phyloP scores from a whole-genome alignment of 345 rosid genomes.

The Stellera chamaejasme region DNA sequence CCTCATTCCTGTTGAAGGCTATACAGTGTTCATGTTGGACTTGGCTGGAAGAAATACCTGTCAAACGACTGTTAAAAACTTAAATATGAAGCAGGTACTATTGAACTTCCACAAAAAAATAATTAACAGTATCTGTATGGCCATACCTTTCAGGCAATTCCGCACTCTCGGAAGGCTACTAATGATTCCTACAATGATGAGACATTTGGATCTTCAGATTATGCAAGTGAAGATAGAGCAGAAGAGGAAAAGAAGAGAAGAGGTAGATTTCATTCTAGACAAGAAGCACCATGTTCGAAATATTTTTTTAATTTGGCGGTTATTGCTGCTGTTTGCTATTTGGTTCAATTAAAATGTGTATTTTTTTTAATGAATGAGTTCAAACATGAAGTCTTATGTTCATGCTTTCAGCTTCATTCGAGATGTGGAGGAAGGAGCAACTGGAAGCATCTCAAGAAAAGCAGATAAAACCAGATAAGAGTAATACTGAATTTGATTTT shows the following conservation, averaged over 20 bases:
- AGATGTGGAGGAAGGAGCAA: conserved; percentile 93
- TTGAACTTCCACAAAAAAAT: not conserved
- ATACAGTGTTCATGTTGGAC: not conserved
- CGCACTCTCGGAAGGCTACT: conserved; percentile 56
- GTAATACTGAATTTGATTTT: conserved; percentile 57
- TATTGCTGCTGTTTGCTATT: conserved; percentile 12
- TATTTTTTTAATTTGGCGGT: conserved; percentile 1
- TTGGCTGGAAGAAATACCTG: too few relatives aligned
- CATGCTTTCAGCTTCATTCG: conserved; percentile 68
- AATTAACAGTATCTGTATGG: conserved; percentile 2
- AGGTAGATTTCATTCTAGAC: conserved; percentile 36
- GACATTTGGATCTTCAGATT: conserved; percentile 89
- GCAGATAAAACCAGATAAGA: conserved; percentile 51
- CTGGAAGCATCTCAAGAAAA: conserved; percentile 74
- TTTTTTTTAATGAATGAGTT: conserved; percentile 8
- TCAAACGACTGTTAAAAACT: not conserved
- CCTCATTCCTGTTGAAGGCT: conserved; percentile 12
- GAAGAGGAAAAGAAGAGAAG: conserved; percentile 97
- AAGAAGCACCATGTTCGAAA: conserved; percentile 2
- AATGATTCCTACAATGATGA: conserved; percentile 78
- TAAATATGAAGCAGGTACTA: conserved; percentile 1
- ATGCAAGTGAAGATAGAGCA: conserved; percentile 70
- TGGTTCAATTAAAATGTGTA: not conserved
- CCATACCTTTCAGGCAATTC: conserved; percentile 51
- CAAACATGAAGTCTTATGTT: conserved; percentile 15